Percentiles rank a stretch among this genome's conserved stretches.
Conservation (phyloP, 129 eudicot genomes). For the sunflower (Helianthus annuus) region DNA sequence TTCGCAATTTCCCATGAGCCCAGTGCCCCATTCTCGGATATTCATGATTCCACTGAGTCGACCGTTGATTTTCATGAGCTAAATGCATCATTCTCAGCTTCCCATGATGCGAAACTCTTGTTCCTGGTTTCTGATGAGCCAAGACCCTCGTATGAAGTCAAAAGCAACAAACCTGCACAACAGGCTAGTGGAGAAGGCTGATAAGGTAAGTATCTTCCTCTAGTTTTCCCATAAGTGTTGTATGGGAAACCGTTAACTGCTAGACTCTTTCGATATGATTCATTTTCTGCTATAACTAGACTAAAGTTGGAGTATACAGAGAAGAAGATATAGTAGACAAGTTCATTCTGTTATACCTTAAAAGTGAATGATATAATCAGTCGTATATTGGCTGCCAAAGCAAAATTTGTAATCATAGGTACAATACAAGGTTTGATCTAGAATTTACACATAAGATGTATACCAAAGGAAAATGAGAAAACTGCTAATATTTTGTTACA, state of each 20-base stretch:
- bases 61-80: slow-evolving; percentile 12
- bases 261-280: slow-evolving; percentile 17
- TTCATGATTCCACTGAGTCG: slow-evolving; percentile 6
- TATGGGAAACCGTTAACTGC: slow-evolving; percentile 27
- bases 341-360: slow-evolving; percentile 6
- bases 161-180: slow-evolving; percentile 19
- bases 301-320: slow-evolving; percentile 26
- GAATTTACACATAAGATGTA: slow-evolving; percentile 19
- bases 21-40: neutral
- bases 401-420: slow-evolving; percentile 15
- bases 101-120: slow-evolving; percentile 8
- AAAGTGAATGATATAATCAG: slow-evolving; percentile 16
- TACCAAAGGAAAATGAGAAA: slow-evolving; percentile 13
- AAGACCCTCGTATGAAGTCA: slow-evolving; percentile 17
- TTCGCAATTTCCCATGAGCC: slow-evolving; percentile 19
- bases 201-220: slow-evolving; percentile 26
- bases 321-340: slow-evolving; percentile 28
- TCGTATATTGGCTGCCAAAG: neutral
- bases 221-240: slow-evolving; percentile 8
- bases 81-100: slow-evolving; percentile 19
- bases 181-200: slow-evolving; percentile 24
- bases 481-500: slow-evolving; percentile 20
- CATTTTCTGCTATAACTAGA: slow-evolving; percentile 23
- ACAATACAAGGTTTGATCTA: slow-evolving; percentile 21
- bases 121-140: slow-evolving; percentile 23